phyloP scores from a whole-genome alignment of 495 filamentous ascomycete genomes.

The Xylaria longipes region DNA sequence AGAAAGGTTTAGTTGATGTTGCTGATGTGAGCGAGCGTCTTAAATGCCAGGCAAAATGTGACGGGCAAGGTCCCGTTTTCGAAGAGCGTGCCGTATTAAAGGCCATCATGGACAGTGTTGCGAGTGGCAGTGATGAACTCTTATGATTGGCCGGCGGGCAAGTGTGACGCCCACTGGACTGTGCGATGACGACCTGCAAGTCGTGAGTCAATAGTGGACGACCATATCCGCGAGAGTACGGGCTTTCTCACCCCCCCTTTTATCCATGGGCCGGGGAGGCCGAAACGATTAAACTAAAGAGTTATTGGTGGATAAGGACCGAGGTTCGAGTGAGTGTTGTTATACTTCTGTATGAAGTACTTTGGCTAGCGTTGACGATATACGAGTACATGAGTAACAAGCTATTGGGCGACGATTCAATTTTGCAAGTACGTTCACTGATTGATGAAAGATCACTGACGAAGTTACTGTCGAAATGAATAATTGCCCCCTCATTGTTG shows the following conservation, averaged over 20 bases:
- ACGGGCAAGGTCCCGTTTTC: conserved; percentile 91
- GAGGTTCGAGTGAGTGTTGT: background rate
- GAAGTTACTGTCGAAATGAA: background rate
- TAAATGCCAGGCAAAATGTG: conserved; percentile 79
- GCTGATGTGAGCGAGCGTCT: conserved; percentile 76
- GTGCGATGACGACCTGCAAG: background rate
- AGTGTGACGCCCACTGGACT: background rate
- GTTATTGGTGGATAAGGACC: background rate
- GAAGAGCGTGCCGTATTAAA: conserved; percentile 73
- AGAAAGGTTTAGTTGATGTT: conserved; percentile 83
- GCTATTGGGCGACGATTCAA: background rate
- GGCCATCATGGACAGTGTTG: conserved; percentile 80
- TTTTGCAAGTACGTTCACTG: conserved; percentile 15
- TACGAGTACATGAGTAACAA: conserved; percentile 8
- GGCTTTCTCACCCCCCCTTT: background rate
- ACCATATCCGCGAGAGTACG: background rate
- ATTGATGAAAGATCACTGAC: conserved; percentile 6
- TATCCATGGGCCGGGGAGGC: background rate
- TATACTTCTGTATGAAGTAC: conserved; percentile 7
- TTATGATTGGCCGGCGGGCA: conserved; percentile 52
- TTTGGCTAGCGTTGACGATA: conserved; percentile 3
- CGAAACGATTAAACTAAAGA: background rate
- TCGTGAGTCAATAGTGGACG: background rate
- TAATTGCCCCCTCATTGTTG: background rate
- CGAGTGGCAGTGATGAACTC: conserved; percentile 74